These are phyloP conservation scores for Austroboletus festivus DNA, from an alignment of 768 basidiomycete genomes.

Conservation along the genomic window DNA sequence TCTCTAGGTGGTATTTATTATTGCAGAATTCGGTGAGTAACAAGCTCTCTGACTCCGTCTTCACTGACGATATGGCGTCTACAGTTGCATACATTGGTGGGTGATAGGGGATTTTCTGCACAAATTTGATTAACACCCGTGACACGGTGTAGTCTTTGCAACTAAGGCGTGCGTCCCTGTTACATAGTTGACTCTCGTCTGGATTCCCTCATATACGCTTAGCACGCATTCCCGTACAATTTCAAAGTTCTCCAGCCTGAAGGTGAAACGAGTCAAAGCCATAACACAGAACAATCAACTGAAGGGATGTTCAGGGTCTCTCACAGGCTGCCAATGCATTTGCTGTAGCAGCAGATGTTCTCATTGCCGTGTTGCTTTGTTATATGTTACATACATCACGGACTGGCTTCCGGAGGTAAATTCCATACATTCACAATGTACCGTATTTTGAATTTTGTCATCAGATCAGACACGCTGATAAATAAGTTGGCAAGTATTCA, in stretches of 20 bases:
- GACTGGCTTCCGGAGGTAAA: conserved; percentile 50
- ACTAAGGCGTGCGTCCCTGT: conserved; percentile 33
- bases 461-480: not conserved
- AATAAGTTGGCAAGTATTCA: not conserved
- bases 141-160: conserved; percentile 32
- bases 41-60: no score
- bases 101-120: conserved; percentile 6
- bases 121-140: conserved; percentile 2
- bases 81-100: conserved; percentile 35
- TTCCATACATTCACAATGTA: no score
- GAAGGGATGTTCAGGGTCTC: conserved; percentile 26
- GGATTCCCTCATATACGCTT: conserved; percentile 7
- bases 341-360: conserved; percentile 49
- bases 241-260: conserved; percentile 43
- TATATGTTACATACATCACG: conserved; percentile 45
- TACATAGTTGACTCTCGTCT: not conserved
- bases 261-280: conserved; percentile 29
- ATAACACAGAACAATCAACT: not conserved
- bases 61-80: conserved; percentile 4
- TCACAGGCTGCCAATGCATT: conserved; percentile 56
- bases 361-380: conserved; percentile 49
- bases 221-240: conserved; percentile 46
- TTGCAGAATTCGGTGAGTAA: conserved; percentile 40
- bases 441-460: no score
- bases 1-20: conserved; percentile 31